A percentile compares a stretch with the other conserved stretches of the same genome.
phyloP scores from a whole-genome alignment of 306 rosid genomes.

The Lathyrus oleraceus region DNA sequence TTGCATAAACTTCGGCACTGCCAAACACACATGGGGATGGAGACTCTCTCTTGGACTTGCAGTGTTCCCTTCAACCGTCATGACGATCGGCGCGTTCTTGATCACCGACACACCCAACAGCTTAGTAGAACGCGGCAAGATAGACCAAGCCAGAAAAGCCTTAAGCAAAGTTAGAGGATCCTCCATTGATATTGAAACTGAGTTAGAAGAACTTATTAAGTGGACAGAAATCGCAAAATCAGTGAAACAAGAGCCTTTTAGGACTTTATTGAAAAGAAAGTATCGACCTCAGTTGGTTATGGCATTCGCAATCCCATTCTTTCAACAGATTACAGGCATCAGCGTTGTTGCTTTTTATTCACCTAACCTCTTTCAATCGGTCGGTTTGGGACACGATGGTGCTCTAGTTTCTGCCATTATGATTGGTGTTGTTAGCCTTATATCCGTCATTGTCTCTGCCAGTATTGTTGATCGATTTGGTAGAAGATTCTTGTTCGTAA shows the following conservation, averaged over 20 bases:
- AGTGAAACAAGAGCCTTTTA: conserved; percentile 48
- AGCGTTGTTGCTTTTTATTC: conserved; percentile 72
- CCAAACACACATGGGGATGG: conserved; percentile 65
- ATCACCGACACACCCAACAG: conserved; percentile 62
- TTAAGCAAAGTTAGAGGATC: conserved; percentile 53
- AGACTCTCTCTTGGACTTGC: conserved; percentile 72
- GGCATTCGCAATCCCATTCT: conserved; percentile 49
- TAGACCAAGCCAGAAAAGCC: conserved; percentile 51
- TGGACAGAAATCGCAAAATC: conserved; percentile 37
- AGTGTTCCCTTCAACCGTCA: conserved; percentile 47
- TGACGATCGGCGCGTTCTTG: conserved; percentile 52
- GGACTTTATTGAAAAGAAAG: conserved; percentile 47
- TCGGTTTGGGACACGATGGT: conserved; percentile 58
- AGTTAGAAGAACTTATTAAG: conserved; percentile 44
- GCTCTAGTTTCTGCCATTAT: conserved; percentile 59
- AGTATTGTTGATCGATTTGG: conserved; percentile 63
- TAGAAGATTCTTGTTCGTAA: conserved; percentile 57
- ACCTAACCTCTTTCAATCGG: conserved; percentile 64
- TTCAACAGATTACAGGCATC: conserved; percentile 69
- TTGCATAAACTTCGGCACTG: conserved; percentile 58
- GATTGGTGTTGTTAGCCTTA: conserved; percentile 53
- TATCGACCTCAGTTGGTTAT: conserved; percentile 70
- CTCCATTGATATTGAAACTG: conserved; percentile 42
- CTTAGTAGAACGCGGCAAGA: conserved; percentile 55
- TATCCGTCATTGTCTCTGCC: conserved; percentile 47